Base-by-base conservation (phyloP, 352 stramenopile genomes). In the Phytophthora pistaciae region DNA sequence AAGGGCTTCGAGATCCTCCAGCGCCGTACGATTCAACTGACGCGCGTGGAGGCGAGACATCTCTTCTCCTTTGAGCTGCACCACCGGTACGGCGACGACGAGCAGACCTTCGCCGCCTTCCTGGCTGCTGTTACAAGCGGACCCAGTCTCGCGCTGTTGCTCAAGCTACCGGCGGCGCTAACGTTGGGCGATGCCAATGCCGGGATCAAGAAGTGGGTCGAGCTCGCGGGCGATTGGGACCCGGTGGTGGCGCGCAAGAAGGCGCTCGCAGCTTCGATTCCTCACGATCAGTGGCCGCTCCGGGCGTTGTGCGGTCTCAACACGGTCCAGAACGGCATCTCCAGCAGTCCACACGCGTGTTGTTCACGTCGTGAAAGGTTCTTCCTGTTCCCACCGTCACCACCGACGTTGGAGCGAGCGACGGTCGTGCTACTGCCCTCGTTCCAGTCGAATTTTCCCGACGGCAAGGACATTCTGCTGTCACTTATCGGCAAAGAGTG, bases 291-390 rank as follows among this genome's bases (percentile, higher is more conserved):
- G 38, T 90, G 82, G 79, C 82, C 80, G 8, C 73, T 97, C 54
- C 85, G 85, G 25, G 92, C 86, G 11, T 54, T 94, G 1, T 97
- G 87, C 40, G 92, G 92, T 1, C 75, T 91, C 11, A 85, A 86
- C 46, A 42, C 76, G 1, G 64, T 82, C 3, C 79, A 84, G 18
- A 96, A 95, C 44, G 91, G 85, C 1, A 75, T 95, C 3, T 80
- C 92, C 49, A 84, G 79, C 38, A 94, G 80, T 42, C 83, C 88
- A 6, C 84, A 71, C 27, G 63, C 82, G 21, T 76, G 79, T 40
- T 90, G 79, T 38, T 85, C 83, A 18, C 54, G 80, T 7, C 78
- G 91, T 20, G 92, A 98, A 48, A 66, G 88, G 7, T 80, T 78
- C 10, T 70, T 95, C 9, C 74, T 92, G 20, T 96, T 98, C 29